Evolutionary conservation across 164 flowering plant species (phyloP), one percentile per base, ranked within the genome.

Genomic region (Litsea cubeba): DNA sequence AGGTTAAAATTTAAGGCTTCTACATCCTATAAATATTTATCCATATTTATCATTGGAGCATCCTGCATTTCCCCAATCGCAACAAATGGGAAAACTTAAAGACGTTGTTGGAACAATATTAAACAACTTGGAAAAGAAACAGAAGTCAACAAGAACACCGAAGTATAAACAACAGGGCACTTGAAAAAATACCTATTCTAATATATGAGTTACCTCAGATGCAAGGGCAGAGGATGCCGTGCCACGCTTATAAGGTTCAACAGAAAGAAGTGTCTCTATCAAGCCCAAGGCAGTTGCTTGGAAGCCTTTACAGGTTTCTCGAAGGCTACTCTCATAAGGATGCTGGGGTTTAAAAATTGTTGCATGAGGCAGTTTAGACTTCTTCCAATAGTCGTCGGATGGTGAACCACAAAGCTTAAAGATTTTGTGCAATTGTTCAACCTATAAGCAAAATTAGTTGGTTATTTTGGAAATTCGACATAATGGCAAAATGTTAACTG

Each of bases 401-500:
- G 95, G 97, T 79, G 98, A 88, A 28, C 98, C 98, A 81, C 95
- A 91, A 26, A 95, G 93, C 85, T 90, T 93, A 85, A 93, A 93
- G 65, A 95, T 93, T 74, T 90, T 95, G 81, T 95, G 98, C 71
- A 95, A 76, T 80, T 95, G 98, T 75, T 95, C 98, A 65, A 95
- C 94, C 98, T 94, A 85, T 35, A 76, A 26, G 69, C 12, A 32
- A n/a, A 6, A 54, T 20, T n/a, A 54, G n/a, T 15, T 54, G n/a
- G 60, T 54, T 54, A 54, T 54, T 54, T 54, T 40, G 46, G 46
- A 40, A 54, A 54, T 20, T 54, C 60, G n/a, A 3, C 17, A 54
- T 20, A 15, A 54, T 54, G 60, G n/a, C 0, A 12, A 54, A 54
- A 20, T 15, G 18, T 54, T 54, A 17, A 54, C 60, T 54, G n/a